Evolutionary conservation across 495 filamentous ascomycete species (phyloP).

Genomic region (Gamarada debralockiae): DNA sequence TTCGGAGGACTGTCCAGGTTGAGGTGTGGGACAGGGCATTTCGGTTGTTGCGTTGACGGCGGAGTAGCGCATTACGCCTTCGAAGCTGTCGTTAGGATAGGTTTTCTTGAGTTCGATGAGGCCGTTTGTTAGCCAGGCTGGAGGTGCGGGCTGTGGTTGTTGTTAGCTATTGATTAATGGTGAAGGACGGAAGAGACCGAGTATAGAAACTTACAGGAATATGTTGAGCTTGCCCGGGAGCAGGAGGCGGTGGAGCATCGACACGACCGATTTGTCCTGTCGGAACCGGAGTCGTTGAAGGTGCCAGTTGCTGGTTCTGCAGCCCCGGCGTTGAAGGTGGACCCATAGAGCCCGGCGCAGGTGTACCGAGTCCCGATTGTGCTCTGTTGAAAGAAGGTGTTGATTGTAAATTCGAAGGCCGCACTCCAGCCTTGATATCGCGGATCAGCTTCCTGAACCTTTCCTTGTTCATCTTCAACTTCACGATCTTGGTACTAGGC

Average conservation of each 20-base stretch:
- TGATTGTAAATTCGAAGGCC: slow-evolving; percentile 27
- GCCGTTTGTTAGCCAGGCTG: slow-evolving; percentile 70
- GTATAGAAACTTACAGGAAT: slow-evolving; percentile 56
- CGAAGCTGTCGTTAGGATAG: slow-evolving; percentile 77
- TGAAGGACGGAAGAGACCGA: too few relatives aligned
- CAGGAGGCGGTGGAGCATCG: slow-evolving; percentile 55
- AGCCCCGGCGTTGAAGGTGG: slow-evolving; percentile 45
- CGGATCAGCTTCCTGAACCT: slow-evolving; percentile 56
- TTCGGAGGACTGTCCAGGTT: slow-evolving; percentile 41
- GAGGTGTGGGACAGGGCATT: slow-evolving; percentile 43
- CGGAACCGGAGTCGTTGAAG: slow-evolving; percentile 25
- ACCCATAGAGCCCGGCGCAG: slow-evolving; percentile 56
- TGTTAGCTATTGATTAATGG: slow-evolving; percentile 16
- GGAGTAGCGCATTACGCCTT: slow-evolving; percentile 82
- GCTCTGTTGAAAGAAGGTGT: slow-evolving; percentile 43
- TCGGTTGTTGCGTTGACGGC: slow-evolving; percentile 67
- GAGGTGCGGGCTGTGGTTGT: slow-evolving; percentile 62
- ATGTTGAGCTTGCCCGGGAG: slow-evolving; percentile 43
- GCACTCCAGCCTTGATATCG: slow-evolving; percentile 34
- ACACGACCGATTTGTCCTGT: slow-evolving; percentile 58
- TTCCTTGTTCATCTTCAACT: slow-evolving; percentile 64
- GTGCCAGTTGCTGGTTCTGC: slow-evolving; percentile 31
- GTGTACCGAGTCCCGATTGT: slow-evolving; percentile 48
- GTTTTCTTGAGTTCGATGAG: slow-evolving; percentile 56
- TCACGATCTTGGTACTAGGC: slow-evolving; percentile 61